Evolutionary conservation across 805 yeast species (phyloP).

Genomic region (Schwanniomyces polymorphus): DNA sequence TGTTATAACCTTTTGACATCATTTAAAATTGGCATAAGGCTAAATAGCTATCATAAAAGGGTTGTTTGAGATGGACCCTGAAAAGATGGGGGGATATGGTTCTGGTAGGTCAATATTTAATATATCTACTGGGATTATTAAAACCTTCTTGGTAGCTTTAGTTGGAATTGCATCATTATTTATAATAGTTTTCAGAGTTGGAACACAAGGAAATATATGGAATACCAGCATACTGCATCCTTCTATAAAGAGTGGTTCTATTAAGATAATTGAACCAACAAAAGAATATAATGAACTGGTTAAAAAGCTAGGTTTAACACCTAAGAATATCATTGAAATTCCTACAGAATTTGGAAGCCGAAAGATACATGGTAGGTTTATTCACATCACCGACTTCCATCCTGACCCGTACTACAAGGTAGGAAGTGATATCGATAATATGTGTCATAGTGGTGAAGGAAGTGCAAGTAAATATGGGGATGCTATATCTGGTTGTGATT

Average conservation of each 20-base stretch:
- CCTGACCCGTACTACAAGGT: conserved; percentile 69
- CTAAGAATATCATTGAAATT: conserved; percentile 27
- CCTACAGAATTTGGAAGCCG: conserved; percentile 21
- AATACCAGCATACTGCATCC: background rate
- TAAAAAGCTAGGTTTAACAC: conserved; percentile 30
- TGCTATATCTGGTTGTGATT: conserved; percentile 75
- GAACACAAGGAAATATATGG: background rate
- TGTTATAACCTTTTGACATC: too few species aligned
- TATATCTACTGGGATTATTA: background rate
- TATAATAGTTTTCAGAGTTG: background rate
- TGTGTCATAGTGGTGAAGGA: conserved; percentile 62
- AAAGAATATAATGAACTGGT: conserved; percentile 4
- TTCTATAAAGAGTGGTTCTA: background rate
- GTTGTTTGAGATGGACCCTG: background rate
- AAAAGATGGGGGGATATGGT: background rate
- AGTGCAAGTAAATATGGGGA: conserved; percentile 70
- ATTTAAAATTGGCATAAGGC: background rate
- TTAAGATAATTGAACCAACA: background rate
- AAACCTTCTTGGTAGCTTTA: background rate
- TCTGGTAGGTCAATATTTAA: background rate
- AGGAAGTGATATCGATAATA: conserved; percentile 45
- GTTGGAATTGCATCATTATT: background rate
- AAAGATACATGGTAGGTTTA: conserved; percentile 67
- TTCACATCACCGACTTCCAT: conserved; percentile 86
- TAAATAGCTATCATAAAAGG: background rate